Evolutionary conservation across 2,329 filamentous ascomycete genomes (phyloP).

Genomic region (Trichoderma citrinoviride): DNA sequence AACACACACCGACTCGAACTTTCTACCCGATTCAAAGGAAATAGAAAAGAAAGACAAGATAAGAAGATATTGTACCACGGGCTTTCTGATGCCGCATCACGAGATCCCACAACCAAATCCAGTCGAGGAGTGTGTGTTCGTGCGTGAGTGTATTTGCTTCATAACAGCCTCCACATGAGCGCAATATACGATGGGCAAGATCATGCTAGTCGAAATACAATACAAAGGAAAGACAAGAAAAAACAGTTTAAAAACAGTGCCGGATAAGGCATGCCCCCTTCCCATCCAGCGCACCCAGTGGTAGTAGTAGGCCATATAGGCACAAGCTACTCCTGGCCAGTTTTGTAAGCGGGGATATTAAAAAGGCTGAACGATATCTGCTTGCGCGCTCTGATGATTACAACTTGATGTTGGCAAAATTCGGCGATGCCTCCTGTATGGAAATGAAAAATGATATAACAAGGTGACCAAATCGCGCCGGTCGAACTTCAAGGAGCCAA

Average conservation of each 20-base stretch:
- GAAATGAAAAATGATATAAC: conserved; percentile 8
- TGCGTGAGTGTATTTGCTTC: conserved; percentile 5
- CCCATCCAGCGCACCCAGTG: background rate
- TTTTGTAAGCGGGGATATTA: conserved; percentile 5
- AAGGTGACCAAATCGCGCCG: background rate
- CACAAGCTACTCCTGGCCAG: background rate
- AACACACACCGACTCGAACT: conserved; percentile 15
- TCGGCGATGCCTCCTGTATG: conserved; percentile 6
- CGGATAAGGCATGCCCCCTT: conserved; percentile 18
- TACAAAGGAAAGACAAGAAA: conserved; percentile 20
- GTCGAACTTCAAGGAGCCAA: background rate
- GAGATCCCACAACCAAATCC: conserved; percentile 20
- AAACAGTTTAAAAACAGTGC: conserved; percentile 14
- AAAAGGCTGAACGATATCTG: conserved; percentile 21
- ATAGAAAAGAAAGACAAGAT: background rate
- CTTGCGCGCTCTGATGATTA: conserved; percentile 22
- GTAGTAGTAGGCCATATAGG: background rate
- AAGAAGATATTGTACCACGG: background rate
- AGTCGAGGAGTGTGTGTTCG: conserved; percentile 12
- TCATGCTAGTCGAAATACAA: conserved; percentile 22
- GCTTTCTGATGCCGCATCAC: conserved; percentile 18
- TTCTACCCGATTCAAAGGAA: conserved; percentile 6
- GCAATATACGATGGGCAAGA: conserved; percentile 22
- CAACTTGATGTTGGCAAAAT: conserved; percentile 19
- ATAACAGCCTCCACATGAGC: conserved; percentile 21